Evolutionary conservation across 257 asterid genomes (phyloP), one percentile per base, ranked within the genome.

Genomic region (Echium plantagineum): DNA sequence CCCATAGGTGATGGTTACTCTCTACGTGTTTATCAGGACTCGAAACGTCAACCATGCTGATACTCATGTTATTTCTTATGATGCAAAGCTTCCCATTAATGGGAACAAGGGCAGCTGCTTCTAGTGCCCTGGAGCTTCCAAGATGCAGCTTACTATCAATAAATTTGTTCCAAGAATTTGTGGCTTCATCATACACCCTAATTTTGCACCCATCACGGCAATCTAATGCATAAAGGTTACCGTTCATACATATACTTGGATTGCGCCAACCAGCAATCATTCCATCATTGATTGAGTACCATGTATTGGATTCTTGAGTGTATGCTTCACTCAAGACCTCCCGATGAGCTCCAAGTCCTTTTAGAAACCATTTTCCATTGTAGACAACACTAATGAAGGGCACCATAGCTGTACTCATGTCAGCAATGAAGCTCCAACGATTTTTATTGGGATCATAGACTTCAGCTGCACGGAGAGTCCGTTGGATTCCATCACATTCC

Each of bases 391-490:
- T 78, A 3, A 78, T 78, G 49, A 78, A 78, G 59, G 83, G 83
- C 24, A 78, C 83, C 83, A 78, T 78, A 9, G 80, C 83, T 4
- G 75, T 78, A 66, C 75, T 74, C 83, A 78, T 78, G 12, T 78
- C 83, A 46, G 80, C 61, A 65, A 78, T 51, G 57, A 66, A 78
- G 75, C 73, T 74, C 83, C 83, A 78, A 1, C 83, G 73, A 53
- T 74, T 71, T 63, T 63, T 74, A 62, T 78, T 78, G 10, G 83
- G 83, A 62, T 78, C 83, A 53, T 74, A 78, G 51, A 78, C 78
- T 69, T 78, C 83, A 30, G 83, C 83, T n/a, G 83, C 68, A 15
- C 80, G 78, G 16, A 78, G 83, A n/a, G 83, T 78, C 64, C 80
- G 69, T 51, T 68, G 80, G 30, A 71, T 74, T 55, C 83, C 83